A percentile compares a stretch with the other conserved stretches of the same genome.
These are phyloP conservation scores for Aphanomyces euteiches DNA, from an alignment of 352 stramenopile species.

Conservation along the genomic window DNA sequence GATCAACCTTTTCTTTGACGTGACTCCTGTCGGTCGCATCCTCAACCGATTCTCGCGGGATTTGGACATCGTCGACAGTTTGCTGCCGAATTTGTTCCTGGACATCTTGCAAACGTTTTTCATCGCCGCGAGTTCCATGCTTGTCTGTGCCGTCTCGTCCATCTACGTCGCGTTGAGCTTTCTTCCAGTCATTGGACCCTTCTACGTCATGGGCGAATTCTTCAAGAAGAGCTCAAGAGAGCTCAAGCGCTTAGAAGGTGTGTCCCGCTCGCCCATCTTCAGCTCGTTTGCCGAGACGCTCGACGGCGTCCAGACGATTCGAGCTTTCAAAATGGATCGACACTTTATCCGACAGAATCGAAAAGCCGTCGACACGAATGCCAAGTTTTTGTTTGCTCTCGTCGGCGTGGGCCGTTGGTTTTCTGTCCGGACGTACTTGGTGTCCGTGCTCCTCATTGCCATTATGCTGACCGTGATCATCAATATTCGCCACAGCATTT, in stretches of 20 bases:
- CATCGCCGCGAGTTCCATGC: conserved; percentile 50
- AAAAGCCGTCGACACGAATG: conserved; percentile 61
- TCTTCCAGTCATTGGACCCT: no score
- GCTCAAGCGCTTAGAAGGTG: conserved; percentile 73
- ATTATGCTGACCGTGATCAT: conserved; percentile 79
- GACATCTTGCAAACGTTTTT: conserved; percentile 54
- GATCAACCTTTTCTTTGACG: conserved; percentile 86
- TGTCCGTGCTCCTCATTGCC: conserved; percentile 79
- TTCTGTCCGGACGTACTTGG: conserved; percentile 84
- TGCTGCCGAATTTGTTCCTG: conserved; percentile 44
- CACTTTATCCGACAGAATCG: conserved; percentile 32
- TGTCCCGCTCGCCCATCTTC: conserved; percentile 86
- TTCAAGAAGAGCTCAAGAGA: conserved; percentile 62
- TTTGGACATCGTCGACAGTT: conserved; percentile 84
- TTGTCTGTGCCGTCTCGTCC: conserved; percentile 41
- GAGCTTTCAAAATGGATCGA: conserved; percentile 59
- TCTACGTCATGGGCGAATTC: conserved; percentile 57
- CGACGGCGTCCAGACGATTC: conserved; percentile 62
- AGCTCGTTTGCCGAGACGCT: conserved; percentile 89
- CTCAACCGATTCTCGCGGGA: conserved; percentile 90
- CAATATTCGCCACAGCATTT: not conserved
- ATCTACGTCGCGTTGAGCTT: conserved; percentile 26
- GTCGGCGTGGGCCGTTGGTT: conserved; percentile 94
- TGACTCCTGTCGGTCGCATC: conserved; percentile 84
- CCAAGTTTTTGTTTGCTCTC: conserved; percentile 85